A percentile compares a stretch with the other conserved stretches of the same genome.
These are phyloP conservation scores for Geotrichum siamense DNA, from an alignment of 1,139 yeast genomes.

Conservation along the genomic window DNA sequence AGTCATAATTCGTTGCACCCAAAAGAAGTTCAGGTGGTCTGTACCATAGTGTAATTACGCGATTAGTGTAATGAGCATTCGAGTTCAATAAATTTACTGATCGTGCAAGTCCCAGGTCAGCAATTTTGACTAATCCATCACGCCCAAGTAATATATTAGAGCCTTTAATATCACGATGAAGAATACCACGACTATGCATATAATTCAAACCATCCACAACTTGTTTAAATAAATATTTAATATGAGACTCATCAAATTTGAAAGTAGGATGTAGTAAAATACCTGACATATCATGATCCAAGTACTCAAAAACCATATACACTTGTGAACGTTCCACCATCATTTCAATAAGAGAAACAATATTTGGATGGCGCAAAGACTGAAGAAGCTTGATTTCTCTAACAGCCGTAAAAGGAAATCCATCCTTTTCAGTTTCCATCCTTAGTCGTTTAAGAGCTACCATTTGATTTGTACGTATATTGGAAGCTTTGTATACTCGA, in stretches of 20 bases:
- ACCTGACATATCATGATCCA: constrained; percentile 91
- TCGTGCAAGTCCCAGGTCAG: constrained; percentile 93
- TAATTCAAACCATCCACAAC: constrained; percentile 74
- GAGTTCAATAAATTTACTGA: constrained; percentile 29
- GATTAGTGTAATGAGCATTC: constrained; percentile 58
- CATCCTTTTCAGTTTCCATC: constrained; percentile 83
- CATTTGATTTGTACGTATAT: constrained; percentile 55
- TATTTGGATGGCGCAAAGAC: constrained; percentile 74
- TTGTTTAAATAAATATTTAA: constrained; percentile 72
- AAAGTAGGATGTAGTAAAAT: constrained; percentile 72
- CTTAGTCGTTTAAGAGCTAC: constrained; percentile 83
- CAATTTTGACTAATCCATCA: constrained; percentile 69
- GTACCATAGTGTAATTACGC: constrained; percentile 95
- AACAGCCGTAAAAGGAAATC: constrained; percentile 92
- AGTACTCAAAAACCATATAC: constrained; percentile 87
- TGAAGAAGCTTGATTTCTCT: constrained; percentile 85
- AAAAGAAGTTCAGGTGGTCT: constrained; percentile 89
- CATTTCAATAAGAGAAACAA: constrained; percentile 78
- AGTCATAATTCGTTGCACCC: constrained; percentile 84
- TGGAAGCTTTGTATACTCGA: constrained; percentile 68
- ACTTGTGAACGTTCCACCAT: constrained; percentile 76
- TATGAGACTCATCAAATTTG: constrained; percentile 53
- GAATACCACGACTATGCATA: constrained; percentile 67
- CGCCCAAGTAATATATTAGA: constrained; percentile 76
- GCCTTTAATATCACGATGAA: constrained; percentile 93